Evolutionary conservation across 2,329 filamentous ascomycete species (phyloP).

Genomic region (Pezizomycotina sp.): DNA sequence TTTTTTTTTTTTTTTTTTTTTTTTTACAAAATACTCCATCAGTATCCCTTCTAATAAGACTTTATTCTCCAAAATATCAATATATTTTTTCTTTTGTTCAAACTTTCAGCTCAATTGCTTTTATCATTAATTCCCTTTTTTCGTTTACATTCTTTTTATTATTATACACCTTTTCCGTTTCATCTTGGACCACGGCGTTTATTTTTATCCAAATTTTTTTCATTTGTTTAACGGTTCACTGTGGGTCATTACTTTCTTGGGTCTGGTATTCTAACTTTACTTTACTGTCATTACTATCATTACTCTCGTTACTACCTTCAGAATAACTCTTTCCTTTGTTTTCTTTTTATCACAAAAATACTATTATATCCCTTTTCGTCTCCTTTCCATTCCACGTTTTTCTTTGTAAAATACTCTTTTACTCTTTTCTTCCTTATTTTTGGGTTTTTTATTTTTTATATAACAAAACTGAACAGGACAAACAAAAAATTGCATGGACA

Average conservation of each 20-base stretch:
- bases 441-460: too few relatives aligned
- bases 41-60: slow-evolving; percentile 2
- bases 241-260: too few relatives aligned
- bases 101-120: neutral
- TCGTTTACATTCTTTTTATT: neutral
- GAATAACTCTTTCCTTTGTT: neutral
- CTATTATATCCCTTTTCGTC: slow-evolving; percentile 1
- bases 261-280: too few relatives aligned
- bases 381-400: neutral
- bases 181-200: too few relatives aligned
- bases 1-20: slow-evolving; percentile 1
- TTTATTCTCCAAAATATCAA: slow-evolving; percentile 2
- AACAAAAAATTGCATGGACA: too few relatives aligned
- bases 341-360: slow-evolving; percentile 2
- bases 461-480: too few relatives aligned
- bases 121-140: neutral
- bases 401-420: neutral
- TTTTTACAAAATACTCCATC: slow-evolving; percentile 3
- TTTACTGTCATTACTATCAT: too few relatives aligned
- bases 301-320: too few relatives aligned
- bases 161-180: slow-evolving; percentile 2
- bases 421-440: neutral
- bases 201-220: too few relatives aligned
- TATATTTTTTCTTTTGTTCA: slow-evolving; percentile 2
- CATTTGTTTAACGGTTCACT: too few relatives aligned